These are phyloP conservation scores for Cutaneotrichosporon cyanovorans DNA, from an alignment of 1,284 basidiomycete genomes.

Conservation along the genomic window DNA sequence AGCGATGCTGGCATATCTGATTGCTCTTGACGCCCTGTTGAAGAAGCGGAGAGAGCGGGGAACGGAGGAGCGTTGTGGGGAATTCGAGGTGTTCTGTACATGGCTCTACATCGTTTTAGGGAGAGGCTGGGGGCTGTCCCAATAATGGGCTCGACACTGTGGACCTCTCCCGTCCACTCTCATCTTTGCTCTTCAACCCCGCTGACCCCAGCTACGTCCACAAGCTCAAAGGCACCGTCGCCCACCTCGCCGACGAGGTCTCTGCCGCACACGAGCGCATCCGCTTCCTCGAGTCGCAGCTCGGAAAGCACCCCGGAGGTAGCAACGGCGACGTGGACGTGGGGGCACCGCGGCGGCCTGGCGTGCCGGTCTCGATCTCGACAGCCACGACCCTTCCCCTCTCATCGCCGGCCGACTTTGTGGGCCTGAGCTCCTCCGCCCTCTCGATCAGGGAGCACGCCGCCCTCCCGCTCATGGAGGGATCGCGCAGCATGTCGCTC, in stretches of 20 bases:
- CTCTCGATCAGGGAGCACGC: constrained; percentile 4
- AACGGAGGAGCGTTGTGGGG: too few species aligned
- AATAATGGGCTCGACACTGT: too few species aligned
- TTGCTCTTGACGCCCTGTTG: too few species aligned
- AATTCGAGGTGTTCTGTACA: too few species aligned
- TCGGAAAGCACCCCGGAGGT: background rate
- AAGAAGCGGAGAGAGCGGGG: too few species aligned
- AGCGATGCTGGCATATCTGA: too few species aligned
- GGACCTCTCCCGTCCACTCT: too few species aligned
- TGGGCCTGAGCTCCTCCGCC: constrained; percentile 2
- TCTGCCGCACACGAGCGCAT: constrained; percentile 26
- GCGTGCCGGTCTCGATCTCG: too few species aligned
- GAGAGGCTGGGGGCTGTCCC: too few species aligned
- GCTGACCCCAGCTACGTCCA: constrained; percentile 23
- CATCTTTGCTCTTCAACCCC: too few species aligned
- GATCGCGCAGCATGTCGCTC: background rate
- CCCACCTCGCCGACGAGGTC: constrained; percentile 21
- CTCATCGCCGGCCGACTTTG: constrained; percentile 9
- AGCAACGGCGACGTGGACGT: background rate
- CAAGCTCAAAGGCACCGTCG: constrained; percentile 27
- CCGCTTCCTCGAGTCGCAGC: constrained; percentile 26
- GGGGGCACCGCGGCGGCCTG: background rate
- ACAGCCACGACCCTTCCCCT: background rate
- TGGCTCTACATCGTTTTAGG: too few species aligned
- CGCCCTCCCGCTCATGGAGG: background rate